Evolutionary conservation across 352 stramenopile species (phyloP).

Genomic region (Phytophthora kernoviae): DNA sequence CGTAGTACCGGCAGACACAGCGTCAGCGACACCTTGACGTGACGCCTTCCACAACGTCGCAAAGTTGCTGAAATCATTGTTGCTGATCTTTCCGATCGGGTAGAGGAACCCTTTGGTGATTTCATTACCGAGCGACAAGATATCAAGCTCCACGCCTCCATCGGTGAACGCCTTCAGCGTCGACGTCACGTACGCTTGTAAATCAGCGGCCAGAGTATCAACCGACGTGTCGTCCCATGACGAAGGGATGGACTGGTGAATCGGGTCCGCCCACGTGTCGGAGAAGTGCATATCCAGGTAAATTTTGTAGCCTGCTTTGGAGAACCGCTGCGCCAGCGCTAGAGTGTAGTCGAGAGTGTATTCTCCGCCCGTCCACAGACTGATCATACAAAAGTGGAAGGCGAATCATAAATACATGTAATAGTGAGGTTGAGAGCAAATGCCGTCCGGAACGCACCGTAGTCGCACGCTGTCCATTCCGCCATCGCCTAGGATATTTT

Average conservation of each 20-base stretch:
- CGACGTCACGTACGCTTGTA: slow-evolving; percentile 21
- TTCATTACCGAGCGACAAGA: slow-evolving; percentile 39
- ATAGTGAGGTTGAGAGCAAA: not conserved
- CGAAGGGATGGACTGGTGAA: slow-evolving; percentile 19
- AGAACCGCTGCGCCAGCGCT: slow-evolving; percentile 29
- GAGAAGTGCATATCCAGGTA: slow-evolving; percentile 44
- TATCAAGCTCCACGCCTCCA: slow-evolving; percentile 29
- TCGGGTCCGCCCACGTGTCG: slow-evolving; percentile 35
- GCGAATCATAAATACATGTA: too few species aligned
- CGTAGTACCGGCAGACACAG: slow-evolving; percentile 22
- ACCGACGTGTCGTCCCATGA: slow-evolving; percentile 27
- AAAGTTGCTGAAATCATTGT: slow-evolving; percentile 32
- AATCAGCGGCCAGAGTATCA: slow-evolving; percentile 24
- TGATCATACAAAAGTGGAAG: not conserved
- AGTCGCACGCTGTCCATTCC: slow-evolving; percentile 40
- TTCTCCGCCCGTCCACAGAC: slow-evolving; percentile 32
- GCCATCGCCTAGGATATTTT: slow-evolving; percentile 31
- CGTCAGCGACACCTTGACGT: slow-evolving; percentile 27
- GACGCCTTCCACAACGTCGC: slow-evolving; percentile 33
- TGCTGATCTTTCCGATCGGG: slow-evolving; percentile 29
- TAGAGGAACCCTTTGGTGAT: slow-evolving; percentile 39
- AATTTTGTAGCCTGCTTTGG: slow-evolving; percentile 36
- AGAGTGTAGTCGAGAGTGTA: slow-evolving; percentile 35
- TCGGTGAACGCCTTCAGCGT: slow-evolving; percentile 36
- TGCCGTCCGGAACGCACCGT: slow-evolving; percentile 26